Percentiles rank a stretch among this genome's conserved stretches.
Evolutionary conservation across 1,284 basidiomycete genomes (phyloP).

Genomic region (Pascua guehoae): DNA sequence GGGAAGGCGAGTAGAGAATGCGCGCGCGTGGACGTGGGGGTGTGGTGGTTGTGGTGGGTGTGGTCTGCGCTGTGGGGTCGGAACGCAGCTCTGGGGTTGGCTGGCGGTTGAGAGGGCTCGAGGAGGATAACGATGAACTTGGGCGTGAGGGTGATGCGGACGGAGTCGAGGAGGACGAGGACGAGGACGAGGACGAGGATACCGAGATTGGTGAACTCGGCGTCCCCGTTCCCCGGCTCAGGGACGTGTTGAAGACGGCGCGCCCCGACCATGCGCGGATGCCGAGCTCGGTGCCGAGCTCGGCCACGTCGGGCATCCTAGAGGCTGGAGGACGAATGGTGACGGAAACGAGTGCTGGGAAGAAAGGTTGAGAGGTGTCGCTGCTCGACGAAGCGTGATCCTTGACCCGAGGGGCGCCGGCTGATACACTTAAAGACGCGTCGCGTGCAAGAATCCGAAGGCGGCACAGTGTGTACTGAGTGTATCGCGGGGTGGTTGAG

Average conservation of each 20-base stretch:
- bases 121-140: constrained; percentile 4
- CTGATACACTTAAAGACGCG: no score
- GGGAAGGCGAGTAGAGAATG: no score
- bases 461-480: no score
- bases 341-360: no score
- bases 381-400: no score
- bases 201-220: constrained; percentile 24
- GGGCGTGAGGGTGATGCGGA: background rate
- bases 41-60: constrained; percentile 24
- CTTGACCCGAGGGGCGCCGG: no score
- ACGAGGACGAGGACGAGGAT: constrained; percentile 14
- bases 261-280: background rate
- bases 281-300: constrained; percentile 4
- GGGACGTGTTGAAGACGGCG: background rate
- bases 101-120: constrained; percentile 8
- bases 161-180: background rate
- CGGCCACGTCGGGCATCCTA: background rate
- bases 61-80: background rate
- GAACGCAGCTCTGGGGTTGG: background rate
- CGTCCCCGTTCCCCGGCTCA: constrained; percentile 10
- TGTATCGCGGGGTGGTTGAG: no score
- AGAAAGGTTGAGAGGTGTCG: no score
- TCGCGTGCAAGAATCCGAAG: no score
- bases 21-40: constrained; percentile 11
- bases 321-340: no score